Base-by-base conservation (phyloP, 768 basidiomycete species). In the Leccinum barrowsii region DNA sequence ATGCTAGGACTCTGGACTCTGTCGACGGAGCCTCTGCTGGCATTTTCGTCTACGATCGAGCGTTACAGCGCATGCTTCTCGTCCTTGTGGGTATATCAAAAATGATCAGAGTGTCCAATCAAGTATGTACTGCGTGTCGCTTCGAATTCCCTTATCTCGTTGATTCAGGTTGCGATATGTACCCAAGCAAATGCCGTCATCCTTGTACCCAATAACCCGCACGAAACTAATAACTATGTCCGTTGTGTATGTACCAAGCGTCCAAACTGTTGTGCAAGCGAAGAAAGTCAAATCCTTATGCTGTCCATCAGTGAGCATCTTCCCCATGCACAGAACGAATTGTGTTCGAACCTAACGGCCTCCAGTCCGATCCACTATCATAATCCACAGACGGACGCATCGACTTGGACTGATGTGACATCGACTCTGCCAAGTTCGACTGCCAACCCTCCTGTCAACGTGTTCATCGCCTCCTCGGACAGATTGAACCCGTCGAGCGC, bases 11-110 rank as follows among this genome's bases (percentile, higher is more conserved):
- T 89, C 10, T 80, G 74, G 61, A 66, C 75, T 3, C 59, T 90
- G 55, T 79, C 80, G 17, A 75, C 69, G 50, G 89, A 91, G 61
- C 85, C 85, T 3, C 62, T 80, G n/a, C 76, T 82, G 76, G 72
- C 79, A 7, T 78, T 89, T 52, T 65, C 80, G 4, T 83, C 81
- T 2, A 77, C 79, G 19, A 74, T 76, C 5, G 73, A 72, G 30
- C 78, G 86, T 19, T 85, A 83, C 61, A 70, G 74, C 54, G 81
- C 82, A 26, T 80, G 80, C 12, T 84, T 84, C 64, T 64, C 65
- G 11, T 61, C 70, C 21, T 79, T 75, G 4, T 76, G 77, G 62
- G 66, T 83, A 6, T 87, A 84, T 69, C 76, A 78, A 54, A 50
- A 78, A 15, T 47, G 15, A 42, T 42, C 7, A 15, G 15, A 12